Conservation (phyloP, 1,139 yeast species). For the Scheffersomyces stambukii region DNA sequence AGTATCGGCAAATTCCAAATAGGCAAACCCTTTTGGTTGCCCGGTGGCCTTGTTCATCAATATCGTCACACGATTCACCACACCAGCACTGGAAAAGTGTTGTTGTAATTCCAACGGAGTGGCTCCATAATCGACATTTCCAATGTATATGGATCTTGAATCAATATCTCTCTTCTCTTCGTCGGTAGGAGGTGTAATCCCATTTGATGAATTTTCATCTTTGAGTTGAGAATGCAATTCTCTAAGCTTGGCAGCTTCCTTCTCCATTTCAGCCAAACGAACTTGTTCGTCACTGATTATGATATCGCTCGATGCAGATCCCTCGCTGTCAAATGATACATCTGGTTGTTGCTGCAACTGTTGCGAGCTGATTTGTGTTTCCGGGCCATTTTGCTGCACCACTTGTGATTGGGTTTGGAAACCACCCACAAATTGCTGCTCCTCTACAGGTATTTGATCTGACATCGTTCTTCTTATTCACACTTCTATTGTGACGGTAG, state of each 20-base stretch:
- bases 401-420: no score
- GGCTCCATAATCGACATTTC: slow-evolving; percentile 78
- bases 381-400: no score
- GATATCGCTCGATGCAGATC: slow-evolving; percentile 4
- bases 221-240: slow-evolving; percentile 22
- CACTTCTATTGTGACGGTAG: slow-evolving; percentile 2
- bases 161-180: slow-evolving; percentile 50
- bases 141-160: slow-evolving; percentile 78
- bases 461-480: slow-evolving; percentile 9
- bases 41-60: slow-evolving; percentile 69
- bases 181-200: slow-evolving; percentile 15
- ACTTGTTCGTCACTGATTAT: no score
- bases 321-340: slow-evolving; percentile 2
- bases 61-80: slow-evolving; percentile 80
- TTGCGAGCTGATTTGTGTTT: not conserved
- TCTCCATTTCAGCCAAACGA: slow-evolving; percentile 23
- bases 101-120: slow-evolving; percentile 81
- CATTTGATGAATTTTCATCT: slow-evolving; percentile 7
- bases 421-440: slow-evolving; percentile 11
- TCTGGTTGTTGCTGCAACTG: not conserved
- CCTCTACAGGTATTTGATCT: slow-evolving; percentile 12
- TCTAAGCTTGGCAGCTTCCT: slow-evolving; percentile 24
- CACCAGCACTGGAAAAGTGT: slow-evolving; percentile 71
- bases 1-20: slow-evolving; percentile 70
- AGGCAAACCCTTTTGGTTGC: slow-evolving; percentile 82